These are phyloP conservation scores for Neurospora sp. DNA, from an alignment of 495 filamentous ascomycete species.

Conservation along the genomic window DNA sequence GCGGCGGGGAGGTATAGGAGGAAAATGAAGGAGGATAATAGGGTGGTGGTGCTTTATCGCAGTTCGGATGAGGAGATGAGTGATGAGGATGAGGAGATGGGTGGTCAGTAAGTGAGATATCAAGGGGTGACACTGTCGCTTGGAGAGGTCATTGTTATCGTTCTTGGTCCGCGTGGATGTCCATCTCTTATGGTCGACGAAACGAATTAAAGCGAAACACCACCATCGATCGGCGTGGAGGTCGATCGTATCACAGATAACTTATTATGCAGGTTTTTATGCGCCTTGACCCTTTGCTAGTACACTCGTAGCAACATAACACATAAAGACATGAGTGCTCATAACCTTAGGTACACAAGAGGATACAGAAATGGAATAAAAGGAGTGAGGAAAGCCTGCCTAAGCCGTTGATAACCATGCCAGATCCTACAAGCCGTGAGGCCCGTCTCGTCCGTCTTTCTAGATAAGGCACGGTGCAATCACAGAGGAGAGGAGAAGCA, in stretches of 20 bases:
- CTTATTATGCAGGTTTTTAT: neutral
- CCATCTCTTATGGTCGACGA: neutral
- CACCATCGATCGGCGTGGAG: neutral
- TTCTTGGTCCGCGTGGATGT: neutral
- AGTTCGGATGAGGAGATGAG: conserved; percentile 5
- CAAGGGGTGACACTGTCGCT: neutral
- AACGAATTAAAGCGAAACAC: neutral
- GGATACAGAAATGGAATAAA: neutral
- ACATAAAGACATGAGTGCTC: neutral
- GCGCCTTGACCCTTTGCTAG: neutral
- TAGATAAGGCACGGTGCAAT: neutral
- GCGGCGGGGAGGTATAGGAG: conserved; percentile 30
- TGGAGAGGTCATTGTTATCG: neutral
- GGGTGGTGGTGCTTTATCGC: conserved; percentile 17
- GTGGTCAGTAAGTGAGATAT: neutral
- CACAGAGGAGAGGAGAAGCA: conserved; percentile 35
- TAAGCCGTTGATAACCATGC: neutral
- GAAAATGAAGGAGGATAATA: conserved; percentile 28
- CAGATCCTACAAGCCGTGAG: conserved; percentile 31
- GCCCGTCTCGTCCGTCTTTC: conserved; percentile 29
- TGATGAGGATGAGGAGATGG: neutral
- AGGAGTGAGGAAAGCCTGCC: neutral
- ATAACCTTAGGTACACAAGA: neutral
- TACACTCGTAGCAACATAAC: neutral
- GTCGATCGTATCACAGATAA: neutral